Evolutionary conservation across 225 moss, liverwort and hornwort genomes (phyloP).

Genomic region (Bryum argenteum): DNA sequence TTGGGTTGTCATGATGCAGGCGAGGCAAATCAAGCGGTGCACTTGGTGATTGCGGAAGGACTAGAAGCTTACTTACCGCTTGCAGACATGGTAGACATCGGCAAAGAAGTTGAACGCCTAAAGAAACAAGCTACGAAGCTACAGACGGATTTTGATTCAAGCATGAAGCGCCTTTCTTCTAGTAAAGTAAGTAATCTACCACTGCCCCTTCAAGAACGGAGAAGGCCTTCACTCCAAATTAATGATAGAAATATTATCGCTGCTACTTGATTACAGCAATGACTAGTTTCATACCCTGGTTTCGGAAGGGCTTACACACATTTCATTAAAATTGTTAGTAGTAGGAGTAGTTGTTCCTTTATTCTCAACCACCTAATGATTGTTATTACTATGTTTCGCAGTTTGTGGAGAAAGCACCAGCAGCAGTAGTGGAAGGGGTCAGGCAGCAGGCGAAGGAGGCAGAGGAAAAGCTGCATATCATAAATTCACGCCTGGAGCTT

Average conservation of each 20-base stretch:
- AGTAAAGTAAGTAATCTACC: slow-evolving; percentile 48
- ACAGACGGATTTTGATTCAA: slow-evolving; percentile 71
- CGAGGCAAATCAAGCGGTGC: slow-evolving; percentile 71
- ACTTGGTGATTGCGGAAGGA: slow-evolving; percentile 80
- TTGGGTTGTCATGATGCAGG: slow-evolving; percentile 38
- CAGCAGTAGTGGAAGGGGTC: slow-evolving; percentile 72
- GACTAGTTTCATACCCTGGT: no score
- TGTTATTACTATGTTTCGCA: slow-evolving; percentile 39
- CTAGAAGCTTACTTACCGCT: slow-evolving; percentile 83
- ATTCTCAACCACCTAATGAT: background rate
- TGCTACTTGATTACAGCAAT: background rate
- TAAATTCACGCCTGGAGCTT: slow-evolving; percentile 52
- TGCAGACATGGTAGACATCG: slow-evolving; percentile 77
- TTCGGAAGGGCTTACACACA: no score
- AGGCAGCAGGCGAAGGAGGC: slow-evolving; percentile 75
- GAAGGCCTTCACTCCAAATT: no score
- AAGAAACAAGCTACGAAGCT: slow-evolving; percentile 72
- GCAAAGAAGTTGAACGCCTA: slow-evolving; percentile 72
- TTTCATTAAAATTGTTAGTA: background rate
- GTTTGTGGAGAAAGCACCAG: slow-evolving; percentile 87
- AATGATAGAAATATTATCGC: background rate
- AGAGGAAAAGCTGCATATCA: slow-evolving; percentile 71
- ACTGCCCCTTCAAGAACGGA: no score
- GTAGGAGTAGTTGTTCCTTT: background rate
- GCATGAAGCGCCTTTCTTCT: slow-evolving; percentile 76